Evolutionary conservation across 176 grass and related monocot species (phyloP).

Genomic region (Phragmites australis): DNA sequence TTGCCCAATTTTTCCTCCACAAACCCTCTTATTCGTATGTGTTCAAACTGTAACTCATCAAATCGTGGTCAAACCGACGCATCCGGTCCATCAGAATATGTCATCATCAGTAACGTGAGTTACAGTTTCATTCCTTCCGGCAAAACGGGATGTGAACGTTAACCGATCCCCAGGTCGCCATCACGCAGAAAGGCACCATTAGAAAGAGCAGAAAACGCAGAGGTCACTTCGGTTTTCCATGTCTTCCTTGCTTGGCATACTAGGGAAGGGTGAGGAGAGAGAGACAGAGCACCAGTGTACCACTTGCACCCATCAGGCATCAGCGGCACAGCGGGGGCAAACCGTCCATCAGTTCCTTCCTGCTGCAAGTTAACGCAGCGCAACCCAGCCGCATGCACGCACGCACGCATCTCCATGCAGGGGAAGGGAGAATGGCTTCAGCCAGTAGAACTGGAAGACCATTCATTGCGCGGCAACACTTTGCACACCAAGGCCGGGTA

Average conservation of each 20-base stretch:
- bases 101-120: neutral
- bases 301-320: conserved; percentile 36
- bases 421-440: neutral
- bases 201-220: neutral
- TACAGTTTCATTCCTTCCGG: conserved; percentile 26
- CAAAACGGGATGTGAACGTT: neutral
- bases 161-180: conserved; percentile 2
- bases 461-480: conserved; percentile 34
- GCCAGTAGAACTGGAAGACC: conserved; percentile 26
- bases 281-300: too few species aligned
- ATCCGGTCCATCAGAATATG: neutral
- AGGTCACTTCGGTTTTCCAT: conserved; percentile 15
- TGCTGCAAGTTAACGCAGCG: conserved; percentile 18
- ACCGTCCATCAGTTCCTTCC: conserved; percentile 29
- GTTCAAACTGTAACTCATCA: too few species aligned
- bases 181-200: conserved; percentile 37
- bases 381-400: neutral
- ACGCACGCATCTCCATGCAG: conserved; percentile 39
- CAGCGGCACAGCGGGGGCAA: neutral
- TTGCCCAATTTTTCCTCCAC: neutral
- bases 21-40: neutral
- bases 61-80: conserved; percentile 10
- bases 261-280: too few species aligned
- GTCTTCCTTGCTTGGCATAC: conserved; percentile 16
- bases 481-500: conserved; percentile 14